Evolutionary conservation across 2,329 filamentous ascomycete genomes (phyloP).

Genomic region (Bisporella sp.): DNA sequence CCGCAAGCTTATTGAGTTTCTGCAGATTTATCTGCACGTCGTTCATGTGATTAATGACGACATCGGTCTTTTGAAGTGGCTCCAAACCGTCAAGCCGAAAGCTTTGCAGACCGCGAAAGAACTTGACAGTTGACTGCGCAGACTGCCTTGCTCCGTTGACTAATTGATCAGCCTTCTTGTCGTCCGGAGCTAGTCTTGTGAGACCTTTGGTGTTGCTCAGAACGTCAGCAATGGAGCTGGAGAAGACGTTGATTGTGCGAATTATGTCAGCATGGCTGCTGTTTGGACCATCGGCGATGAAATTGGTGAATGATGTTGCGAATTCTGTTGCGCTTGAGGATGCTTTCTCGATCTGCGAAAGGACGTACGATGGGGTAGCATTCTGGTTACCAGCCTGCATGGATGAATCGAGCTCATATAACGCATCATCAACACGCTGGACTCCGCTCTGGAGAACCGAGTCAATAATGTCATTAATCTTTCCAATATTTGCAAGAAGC

Average conservation of each 20-base stretch:
- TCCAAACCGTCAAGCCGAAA: constrained; percentile 90
- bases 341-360: constrained; percentile 96
- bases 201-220: constrained; percentile 96
- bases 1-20: constrained; percentile 86
- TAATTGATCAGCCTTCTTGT: constrained; percentile 86
- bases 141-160: constrained; percentile 77
- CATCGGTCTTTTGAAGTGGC: constrained; percentile 86
- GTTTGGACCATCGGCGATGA: constrained; percentile 92
- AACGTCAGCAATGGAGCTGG: constrained; percentile 86
- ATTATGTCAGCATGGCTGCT: constrained; percentile 87
- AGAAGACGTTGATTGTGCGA: constrained; percentile 83
- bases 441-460: constrained; percentile 91
- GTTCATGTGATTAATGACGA: constrained; percentile 95
- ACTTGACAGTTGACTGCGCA: constrained; percentile 80
- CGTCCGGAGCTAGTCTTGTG: constrained; percentile 85
- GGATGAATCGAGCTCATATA: constrained; percentile 94
- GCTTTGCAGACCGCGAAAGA: constrained; percentile 90
- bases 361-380: constrained; percentile 85
- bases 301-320: constrained; percentile 96
- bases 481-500: constrained; percentile 77
- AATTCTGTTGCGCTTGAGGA: constrained; percentile 94
- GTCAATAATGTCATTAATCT: constrained; percentile 97
- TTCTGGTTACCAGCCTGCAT: constrained; percentile 99
- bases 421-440: constrained; percentile 86
- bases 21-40: constrained; percentile 94